Evolutionary conservation across 176 grass and related monocot species (phyloP), one percentile per base, ranked within the genome.

Genomic region (Juncus effusus): DNA sequence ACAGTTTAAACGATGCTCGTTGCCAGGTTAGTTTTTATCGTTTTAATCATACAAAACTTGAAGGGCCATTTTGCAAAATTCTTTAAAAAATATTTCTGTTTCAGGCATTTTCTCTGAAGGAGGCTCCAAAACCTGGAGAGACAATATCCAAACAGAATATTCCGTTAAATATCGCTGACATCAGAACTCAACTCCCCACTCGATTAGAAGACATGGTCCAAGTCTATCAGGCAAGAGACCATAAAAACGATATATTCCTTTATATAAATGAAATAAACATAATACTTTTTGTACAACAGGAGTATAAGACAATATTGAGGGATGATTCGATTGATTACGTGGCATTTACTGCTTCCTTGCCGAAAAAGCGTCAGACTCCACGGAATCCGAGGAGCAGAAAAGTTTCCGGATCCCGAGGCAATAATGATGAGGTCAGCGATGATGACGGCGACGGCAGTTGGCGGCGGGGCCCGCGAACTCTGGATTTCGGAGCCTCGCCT

Each of bases 81-180:
- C 1, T 28, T 0, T 28, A 28, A 28, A 28, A 28, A 67, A 65
- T 74, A 61, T 76, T 69, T 76, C 47, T n/a, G 56, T 70, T 75
- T 56, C 85, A 94, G 89, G 83, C 85, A 78, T 94, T 94, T 90
- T 99, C 85, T 85, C n/a, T 90, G 9, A 99, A 91, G 72, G 88
- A 99, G 61, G 72, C 52, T 67, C 80, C 89, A 59, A 99, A 99
- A 67, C 60, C 85, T 74, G 80, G 78, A 36, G 89, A 94, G 73
- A 60, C 76, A 37, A 67, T 93, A 78, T 87, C 89, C 16, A 99
- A 74, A 65, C 95, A 99, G 84, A 99, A 84, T 60, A 76, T 90
- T 77, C 86, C 83, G 53, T 89, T 94, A 55, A 94, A 74, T 67
- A 79, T 87, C 64, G 70, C 73, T 69, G 84, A 67, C 58, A 80